Evolutionary conservation across 306 rosid genomes (phyloP).

Genomic region (Cucurbita moschata): DNA sequence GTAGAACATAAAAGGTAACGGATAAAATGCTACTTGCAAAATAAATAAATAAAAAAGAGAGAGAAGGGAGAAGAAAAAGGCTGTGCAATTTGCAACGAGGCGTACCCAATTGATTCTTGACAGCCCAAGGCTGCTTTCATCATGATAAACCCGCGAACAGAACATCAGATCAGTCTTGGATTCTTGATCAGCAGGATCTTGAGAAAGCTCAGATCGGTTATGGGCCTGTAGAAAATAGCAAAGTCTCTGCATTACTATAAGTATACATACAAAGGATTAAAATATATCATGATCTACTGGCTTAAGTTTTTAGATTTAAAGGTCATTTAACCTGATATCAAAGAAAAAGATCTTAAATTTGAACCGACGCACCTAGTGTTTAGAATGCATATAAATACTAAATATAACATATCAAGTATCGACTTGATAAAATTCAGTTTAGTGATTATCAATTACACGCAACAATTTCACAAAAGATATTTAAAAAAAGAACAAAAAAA

Average conservation of each 20-base stretch:
- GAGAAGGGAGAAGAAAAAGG: conserved; percentile 3
- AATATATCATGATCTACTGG: not conserved
- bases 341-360: not conserved
- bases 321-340: not conserved
- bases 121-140: conserved; percentile 77
- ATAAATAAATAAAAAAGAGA: not conserved
- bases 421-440: not conserved
- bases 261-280: not conserved
- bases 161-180: conserved; percentile 21
- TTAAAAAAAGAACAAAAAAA: not conserved
- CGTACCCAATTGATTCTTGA: conserved; percentile 75
- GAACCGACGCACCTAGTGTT: not conserved
- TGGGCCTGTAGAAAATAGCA: conserved; percentile 19
- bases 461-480: not conserved
- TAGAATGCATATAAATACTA: not conserved
- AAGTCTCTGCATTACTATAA: not conserved
- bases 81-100: not conserved
- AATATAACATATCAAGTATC: not conserved
- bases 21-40: not conserved
- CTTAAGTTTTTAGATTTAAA: not conserved
- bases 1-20: conserved; percentile 3
- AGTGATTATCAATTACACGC: not conserved
- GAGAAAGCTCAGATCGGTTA: conserved; percentile 20
- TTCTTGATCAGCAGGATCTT: conserved; percentile 26
- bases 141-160: conserved; percentile 31